Evolutionary conservation across 2,329 filamentous ascomycete species (phyloP), one percentile per base, ranked within the genome.

Genomic region (Monosporascus sp.): DNA sequence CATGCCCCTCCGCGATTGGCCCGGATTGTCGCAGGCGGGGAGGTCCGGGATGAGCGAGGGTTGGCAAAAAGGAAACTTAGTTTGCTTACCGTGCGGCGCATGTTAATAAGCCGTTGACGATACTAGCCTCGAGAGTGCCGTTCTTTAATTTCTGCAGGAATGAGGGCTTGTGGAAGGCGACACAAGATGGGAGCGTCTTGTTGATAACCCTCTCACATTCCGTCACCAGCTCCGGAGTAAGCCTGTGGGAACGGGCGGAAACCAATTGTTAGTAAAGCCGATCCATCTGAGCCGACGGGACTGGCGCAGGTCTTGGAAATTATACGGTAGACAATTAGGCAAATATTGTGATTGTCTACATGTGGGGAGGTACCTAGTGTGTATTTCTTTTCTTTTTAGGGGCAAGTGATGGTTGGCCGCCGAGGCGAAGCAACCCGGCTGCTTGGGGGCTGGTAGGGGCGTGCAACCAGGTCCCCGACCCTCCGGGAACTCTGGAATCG

Each of bases 141-240:
- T 74, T 80, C 71, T 83, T 84, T 49, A 84, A 73, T 64, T 83
- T 81, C 68, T 82, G 79, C 36, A 84, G 66, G 67, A 84, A 84
- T 2, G 81, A 81, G 7, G 81, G 81, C 70, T 83, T 84, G 71
- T 84, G 81, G 65, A 84, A 84, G 63, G 81, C 81, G 43, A 84
- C 80, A 64, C 80, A 84, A 57, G 81, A 80, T 40, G 81, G 81
- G 61, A 84, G 76, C 16, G 80, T 82, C 72, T 82, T 84, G 61
- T 76, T 78, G 62, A 84, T 78, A 64, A 84, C 80, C 54, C 81
- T 76, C 69, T 84, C 81, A 66, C 80, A 83, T 69, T 84, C 81
- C 59, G 75, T 70, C 56, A 83, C 72, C 56, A 83, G 71, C 65
- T 84, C 81, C 50, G 81, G 80, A 8, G 80, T 82, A 50, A 84